phyloP scores from a whole-genome alignment of 176 grass and related monocot genomes.

The Musa itinerans region DNA sequence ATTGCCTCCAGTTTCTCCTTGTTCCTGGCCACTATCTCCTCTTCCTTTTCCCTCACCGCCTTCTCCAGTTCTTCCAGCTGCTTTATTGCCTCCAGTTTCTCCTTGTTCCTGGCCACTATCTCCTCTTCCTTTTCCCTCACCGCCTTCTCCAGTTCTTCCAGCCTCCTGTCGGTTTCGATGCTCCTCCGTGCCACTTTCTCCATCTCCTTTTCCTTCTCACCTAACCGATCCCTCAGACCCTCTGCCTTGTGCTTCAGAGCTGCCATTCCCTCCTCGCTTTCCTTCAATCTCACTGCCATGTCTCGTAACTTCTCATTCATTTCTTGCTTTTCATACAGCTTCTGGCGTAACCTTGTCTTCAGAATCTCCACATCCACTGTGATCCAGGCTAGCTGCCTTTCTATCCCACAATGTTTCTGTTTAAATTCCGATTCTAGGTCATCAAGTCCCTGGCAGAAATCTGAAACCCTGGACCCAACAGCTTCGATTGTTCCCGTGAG shows the following conservation, averaged over 20 bases:
- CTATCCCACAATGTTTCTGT: slow-evolving; percentile 11
- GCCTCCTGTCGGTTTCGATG: slow-evolving; percentile 21
- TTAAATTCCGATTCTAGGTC: slow-evolving; percentile 32
- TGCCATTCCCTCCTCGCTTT: slow-evolving; percentile 26
- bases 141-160: slow-evolving; percentile 41
- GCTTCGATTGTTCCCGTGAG: slow-evolving; percentile 37
- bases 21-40: slow-evolving; percentile 44
- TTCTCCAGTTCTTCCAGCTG: slow-evolving; percentile 55
- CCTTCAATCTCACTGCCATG: slow-evolving; percentile 26
- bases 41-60: slow-evolving; percentile 41
- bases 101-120: slow-evolving; percentile 44
- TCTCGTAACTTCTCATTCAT: slow-evolving; percentile 30
- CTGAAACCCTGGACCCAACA: slow-evolving; percentile 21
- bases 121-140: slow-evolving; percentile 51
- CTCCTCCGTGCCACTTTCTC: slow-evolving; percentile 20
- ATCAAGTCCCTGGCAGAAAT: slow-evolving; percentile 33
- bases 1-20: slow-evolving; percentile 90
- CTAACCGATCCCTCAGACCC: neutral
- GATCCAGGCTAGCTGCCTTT: slow-evolving; percentile 33
- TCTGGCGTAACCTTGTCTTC: slow-evolving; percentile 28
- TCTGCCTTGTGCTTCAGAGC: neutral
- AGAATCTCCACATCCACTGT: slow-evolving; percentile 38
- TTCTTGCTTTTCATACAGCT: slow-evolving; percentile 44
- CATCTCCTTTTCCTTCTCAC: neutral
- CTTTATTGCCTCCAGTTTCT: slow-evolving; percentile 93